A percentile compares a stretch with the other conserved stretches of the same genome.
Evolutionary conservation across 108 stramenopile genomes (phyloP).

Genomic region (Nitzschia palea): DNA sequence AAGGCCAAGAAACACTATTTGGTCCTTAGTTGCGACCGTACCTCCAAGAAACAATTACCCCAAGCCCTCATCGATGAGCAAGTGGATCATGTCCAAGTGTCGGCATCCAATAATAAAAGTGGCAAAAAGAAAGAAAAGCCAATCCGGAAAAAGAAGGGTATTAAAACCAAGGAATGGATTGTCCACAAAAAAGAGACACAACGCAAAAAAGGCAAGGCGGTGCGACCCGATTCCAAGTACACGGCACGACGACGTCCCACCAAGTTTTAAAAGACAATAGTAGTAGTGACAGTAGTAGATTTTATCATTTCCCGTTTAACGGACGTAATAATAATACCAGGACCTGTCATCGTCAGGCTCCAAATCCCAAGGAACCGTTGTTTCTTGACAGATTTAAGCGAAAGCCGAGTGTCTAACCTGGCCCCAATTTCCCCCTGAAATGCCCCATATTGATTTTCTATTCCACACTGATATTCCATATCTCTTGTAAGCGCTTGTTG

Average conservation of each 20-base stretch:
- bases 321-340: no score
- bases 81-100: constrained; percentile 29
- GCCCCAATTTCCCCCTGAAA: no score
- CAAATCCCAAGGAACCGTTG: no score
- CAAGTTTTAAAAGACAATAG: constrained; percentile 90
- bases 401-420: no score
- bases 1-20: constrained; percentile 99
- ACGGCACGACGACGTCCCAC: constrained; percentile 94
- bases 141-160: constrained; percentile 61
- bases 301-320: no score
- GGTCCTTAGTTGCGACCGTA: constrained; percentile 92
- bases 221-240: constrained; percentile 94
- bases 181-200: constrained; percentile 96
- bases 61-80: constrained; percentile 43
- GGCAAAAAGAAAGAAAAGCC: constrained; percentile 33
- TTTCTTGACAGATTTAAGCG: no score
- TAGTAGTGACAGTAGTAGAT: no score
- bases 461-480: no score
- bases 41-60: constrained; percentile 44
- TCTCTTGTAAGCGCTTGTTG: no score
- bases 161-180: constrained; percentile 98
- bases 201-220: constrained; percentile 91
- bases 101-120: background rate
- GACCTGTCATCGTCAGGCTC: no score
- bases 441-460: no score